Conservation (phyloP, 2,329 filamentous ascomycete species). For the Pleoardoris graminearum region DNA sequence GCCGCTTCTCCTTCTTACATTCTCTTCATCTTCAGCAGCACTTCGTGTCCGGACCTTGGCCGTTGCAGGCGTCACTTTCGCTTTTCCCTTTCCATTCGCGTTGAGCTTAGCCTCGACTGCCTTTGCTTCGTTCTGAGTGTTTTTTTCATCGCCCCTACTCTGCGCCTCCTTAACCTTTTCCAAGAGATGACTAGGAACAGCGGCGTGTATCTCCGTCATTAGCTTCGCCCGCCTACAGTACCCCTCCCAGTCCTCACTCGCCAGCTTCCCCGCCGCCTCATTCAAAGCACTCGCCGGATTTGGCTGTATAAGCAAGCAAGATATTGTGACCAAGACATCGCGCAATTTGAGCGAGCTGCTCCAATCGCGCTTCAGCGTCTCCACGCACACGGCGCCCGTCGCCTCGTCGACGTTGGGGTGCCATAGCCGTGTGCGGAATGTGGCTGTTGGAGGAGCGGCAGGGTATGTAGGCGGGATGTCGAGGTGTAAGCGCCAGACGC, state of each 20-base stretch:
- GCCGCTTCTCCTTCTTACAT: constrained; percentile 24
- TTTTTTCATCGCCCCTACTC: constrained; percentile 56
- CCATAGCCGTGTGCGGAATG: constrained; percentile 64
- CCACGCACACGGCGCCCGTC: constrained; percentile 65
- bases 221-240: constrained; percentile 62
- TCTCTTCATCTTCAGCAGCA: constrained; percentile 40
- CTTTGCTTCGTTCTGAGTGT: constrained; percentile 18
- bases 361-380: constrained; percentile 68
- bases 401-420: constrained; percentile 67
- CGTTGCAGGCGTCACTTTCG: constrained; percentile 21
- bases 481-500: constrained; percentile 63
- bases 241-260: constrained; percentile 59
- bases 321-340: constrained; percentile 63
- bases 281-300: constrained; percentile 68
- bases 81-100: constrained; percentile 30
- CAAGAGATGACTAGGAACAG: constrained; percentile 52
- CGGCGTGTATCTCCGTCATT: constrained; percentile 66
- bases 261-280: constrained; percentile 61
- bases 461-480: constrained; percentile 63
- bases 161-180: constrained; percentile 58
- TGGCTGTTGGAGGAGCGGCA: constrained; percentile 57
- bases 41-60: constrained; percentile 25
- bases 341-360: constrained; percentile 59
- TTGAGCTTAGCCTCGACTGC: constrained; percentile 17
- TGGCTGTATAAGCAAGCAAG: constrained; percentile 64